These are phyloP conservation scores for Fusarium gaditjirri DNA, from an alignment of 2,329 filamentous ascomycete genomes.

Conservation along the genomic window DNA sequence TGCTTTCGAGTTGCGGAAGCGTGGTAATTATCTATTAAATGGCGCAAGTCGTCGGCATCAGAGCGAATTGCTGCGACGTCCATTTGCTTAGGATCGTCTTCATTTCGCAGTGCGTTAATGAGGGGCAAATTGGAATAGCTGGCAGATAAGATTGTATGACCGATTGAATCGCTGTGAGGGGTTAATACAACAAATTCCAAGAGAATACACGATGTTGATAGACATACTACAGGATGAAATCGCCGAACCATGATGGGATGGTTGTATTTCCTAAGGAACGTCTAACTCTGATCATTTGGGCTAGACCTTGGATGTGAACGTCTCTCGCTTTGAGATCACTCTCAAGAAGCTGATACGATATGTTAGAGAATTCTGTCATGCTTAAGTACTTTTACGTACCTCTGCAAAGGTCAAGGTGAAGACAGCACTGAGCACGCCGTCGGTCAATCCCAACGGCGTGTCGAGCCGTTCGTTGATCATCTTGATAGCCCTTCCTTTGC, in stretches of 20 bases:
- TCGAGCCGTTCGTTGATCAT: constrained; percentile 26
- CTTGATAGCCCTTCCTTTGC: constrained; percentile 24
- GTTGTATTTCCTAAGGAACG: background rate
- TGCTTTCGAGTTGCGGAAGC: accelerated
- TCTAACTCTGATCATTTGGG: constrained; percentile 19
- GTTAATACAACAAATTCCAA: accelerated
- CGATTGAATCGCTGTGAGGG: constrained; percentile 20
- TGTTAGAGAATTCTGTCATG: accelerated
- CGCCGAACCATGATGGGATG: constrained; percentile 9
- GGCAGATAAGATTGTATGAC: background rate
- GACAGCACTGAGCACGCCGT: constrained; percentile 35
- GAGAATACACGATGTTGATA: accelerated
- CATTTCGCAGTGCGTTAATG: constrained; percentile 20
- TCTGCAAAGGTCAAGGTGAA: constrained; percentile 35
- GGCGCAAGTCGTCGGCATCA: background rate
- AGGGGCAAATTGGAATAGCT: constrained; percentile 18
- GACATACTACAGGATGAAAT: constrained; percentile 12
- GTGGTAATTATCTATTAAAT: background rate
- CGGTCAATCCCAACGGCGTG: constrained; percentile 6
- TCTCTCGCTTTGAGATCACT: constrained; percentile 12
- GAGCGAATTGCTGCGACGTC: constrained; percentile 7
- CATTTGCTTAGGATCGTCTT: background rate
- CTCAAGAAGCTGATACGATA: constrained; percentile 19
- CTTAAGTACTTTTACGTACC: background rate
- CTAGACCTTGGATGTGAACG: constrained; percentile 23